phyloP scores from a whole-genome alignment of 2,329 filamentous ascomycete genomes.

The Phyllosticta paracitricarpa region DNA sequence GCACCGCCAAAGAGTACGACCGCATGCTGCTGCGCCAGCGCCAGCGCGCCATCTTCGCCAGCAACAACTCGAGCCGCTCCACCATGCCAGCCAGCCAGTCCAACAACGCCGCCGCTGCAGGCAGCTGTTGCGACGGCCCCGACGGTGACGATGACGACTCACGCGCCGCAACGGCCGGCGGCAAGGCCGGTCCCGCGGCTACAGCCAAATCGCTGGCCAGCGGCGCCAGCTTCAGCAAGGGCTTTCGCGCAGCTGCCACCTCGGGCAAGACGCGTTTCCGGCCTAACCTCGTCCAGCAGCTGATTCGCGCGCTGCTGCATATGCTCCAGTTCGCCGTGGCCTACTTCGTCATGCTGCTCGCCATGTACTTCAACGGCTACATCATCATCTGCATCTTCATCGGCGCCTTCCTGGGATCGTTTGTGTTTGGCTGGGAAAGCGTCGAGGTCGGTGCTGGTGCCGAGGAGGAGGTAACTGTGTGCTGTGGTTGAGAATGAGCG shows the following conservation, averaged over 20 bases:
- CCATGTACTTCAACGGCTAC: conserved; percentile 59
- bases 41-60: conserved; percentile 16
- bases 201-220: not conserved
- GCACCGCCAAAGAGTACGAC: conserved; percentile 63
- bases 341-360: conserved; percentile 68
- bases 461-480: conserved; percentile 6
- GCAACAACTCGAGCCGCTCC: conserved; percentile 6
- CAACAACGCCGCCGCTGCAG: not conserved
- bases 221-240: not conserved
- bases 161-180: not conserved
- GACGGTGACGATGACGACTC: conserved; percentile 2
- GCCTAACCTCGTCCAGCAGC: conserved; percentile 56
- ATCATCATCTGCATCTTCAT: conserved; percentile 74
- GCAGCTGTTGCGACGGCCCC: not conserved
- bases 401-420: conserved; percentile 62
- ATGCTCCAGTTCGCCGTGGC: conserved; percentile 63
- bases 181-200: not conserved
- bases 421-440: conserved; percentile 62
- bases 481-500: conserved; percentile 1
- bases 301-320: conserved; percentile 56
- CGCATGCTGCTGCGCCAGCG: conserved; percentile 50
- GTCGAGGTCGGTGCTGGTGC: conserved; percentile 1
- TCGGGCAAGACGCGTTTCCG: conserved; percentile 21
- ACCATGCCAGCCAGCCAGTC: not conserved
- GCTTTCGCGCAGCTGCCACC: not conserved